A percentile compares a stretch with the other conserved stretches of the same genome.
Conservation (phyloP, 179 eudicot genomes). For the Beta macrorhiza region DNA sequence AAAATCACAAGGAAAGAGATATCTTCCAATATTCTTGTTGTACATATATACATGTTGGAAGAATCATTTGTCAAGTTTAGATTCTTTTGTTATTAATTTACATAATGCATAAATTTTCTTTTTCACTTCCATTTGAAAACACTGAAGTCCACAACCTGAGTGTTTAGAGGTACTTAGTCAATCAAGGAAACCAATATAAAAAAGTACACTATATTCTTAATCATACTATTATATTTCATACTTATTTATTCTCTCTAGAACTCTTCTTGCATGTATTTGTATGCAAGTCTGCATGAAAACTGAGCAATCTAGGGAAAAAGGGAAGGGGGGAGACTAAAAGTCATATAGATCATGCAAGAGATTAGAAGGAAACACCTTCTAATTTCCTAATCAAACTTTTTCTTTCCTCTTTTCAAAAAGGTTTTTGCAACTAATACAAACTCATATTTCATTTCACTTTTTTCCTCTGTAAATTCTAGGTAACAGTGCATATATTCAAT, state of each 20-base stretch:
- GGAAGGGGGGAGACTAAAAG: neutral
- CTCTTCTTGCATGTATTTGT: conserved; percentile 17
- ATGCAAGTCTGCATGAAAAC: conserved; percentile 21
- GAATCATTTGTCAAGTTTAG: conserved; percentile 14
- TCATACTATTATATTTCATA: neutral
- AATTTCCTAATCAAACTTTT: neutral
- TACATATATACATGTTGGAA: conserved; percentile 12
- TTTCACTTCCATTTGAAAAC: neutral
- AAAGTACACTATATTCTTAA: neutral
- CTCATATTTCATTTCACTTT: too few species aligned
- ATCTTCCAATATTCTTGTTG: conserved; percentile 30
- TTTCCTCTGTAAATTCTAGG: too few species aligned
- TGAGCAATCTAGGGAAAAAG: neutral
- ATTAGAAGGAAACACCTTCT: neutral
- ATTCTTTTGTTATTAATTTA: conserved; percentile 20
- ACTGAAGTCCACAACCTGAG: neutral
- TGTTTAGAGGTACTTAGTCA: neutral
- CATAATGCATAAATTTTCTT: conserved; percentile 2
- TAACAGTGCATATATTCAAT: neutral
- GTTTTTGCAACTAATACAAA: neutral
- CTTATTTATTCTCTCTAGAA: neutral
- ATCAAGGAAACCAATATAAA: neutral
- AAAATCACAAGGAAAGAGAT: conserved; percentile 47
- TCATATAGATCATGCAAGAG: neutral
- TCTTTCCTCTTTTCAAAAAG: neutral